These are phyloP conservation scores for Glycine soja DNA, from an alignment of 306 rosid species.

Conservation along the genomic window DNA sequence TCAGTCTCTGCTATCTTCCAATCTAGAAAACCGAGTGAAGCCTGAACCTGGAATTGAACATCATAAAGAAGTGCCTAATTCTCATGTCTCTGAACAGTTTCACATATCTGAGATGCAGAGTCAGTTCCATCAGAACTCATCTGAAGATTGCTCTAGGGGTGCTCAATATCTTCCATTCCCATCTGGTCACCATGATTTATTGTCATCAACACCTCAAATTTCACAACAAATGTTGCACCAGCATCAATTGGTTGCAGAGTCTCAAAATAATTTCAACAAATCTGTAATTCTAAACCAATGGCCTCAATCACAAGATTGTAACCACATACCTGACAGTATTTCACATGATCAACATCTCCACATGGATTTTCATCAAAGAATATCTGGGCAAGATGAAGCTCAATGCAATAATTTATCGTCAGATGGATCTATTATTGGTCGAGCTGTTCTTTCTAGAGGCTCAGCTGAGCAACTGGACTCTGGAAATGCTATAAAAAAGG, in stretches of 20 bases:
- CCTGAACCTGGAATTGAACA: constrained; percentile 74
- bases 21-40: constrained; percentile 69
- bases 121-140: constrained; percentile 72
- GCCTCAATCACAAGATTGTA: constrained; percentile 56
- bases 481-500: constrained; percentile 43
- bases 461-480: constrained; percentile 57
- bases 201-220: constrained; percentile 65
- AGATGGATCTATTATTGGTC: constrained; percentile 75
- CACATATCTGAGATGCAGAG: constrained; percentile 73
- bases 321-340: constrained; percentile 44
- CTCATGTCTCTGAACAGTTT: constrained; percentile 71
- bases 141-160: constrained; percentile 64
- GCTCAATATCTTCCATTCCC: constrained; percentile 66
- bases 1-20: constrained; percentile 72
- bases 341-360: constrained; percentile 57
- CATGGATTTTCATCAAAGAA: constrained; percentile 56
- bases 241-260: constrained; percentile 60
- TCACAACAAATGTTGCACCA: constrained; percentile 70
- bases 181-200: constrained; percentile 68
- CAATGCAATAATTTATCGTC: constrained; percentile 85
- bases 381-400: constrained; percentile 79
- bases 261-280: constrained; percentile 70
- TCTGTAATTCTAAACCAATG: constrained; percentile 53
- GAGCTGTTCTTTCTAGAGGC: constrained; percentile 59
- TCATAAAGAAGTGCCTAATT: constrained; percentile 55